phyloP scores from a whole-genome alignment of 169 alveolate genomes.

The Neospora caninum region DNA sequence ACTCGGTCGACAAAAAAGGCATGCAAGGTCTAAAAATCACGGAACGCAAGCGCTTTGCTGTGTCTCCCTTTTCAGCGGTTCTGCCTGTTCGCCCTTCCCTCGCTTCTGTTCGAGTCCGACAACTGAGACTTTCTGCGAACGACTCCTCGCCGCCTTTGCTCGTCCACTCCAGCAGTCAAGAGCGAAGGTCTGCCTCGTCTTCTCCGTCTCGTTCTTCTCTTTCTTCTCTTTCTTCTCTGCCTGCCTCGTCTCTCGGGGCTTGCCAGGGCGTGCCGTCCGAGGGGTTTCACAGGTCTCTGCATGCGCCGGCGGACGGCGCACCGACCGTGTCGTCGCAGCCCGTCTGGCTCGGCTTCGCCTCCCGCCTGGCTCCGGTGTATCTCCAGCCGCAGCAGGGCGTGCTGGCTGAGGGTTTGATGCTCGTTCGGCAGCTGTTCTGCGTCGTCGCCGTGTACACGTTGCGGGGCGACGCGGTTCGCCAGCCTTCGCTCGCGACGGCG shows the following conservation, averaged over 20 bases:
- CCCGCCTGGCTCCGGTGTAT: not conserved
- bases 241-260: not conserved
- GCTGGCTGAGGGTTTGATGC: not conserved
- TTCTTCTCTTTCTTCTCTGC: not conserved
- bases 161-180: not conserved
- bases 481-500: not conserved
- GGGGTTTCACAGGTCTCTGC: not conserved
- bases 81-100: constrained; percentile 7
- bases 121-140: not conserved
- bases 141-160: not conserved
- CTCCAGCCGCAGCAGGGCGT: not conserved
- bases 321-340: too few relatives aligned
- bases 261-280: not conserved
- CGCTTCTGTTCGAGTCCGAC: not conserved
- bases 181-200: not conserved
- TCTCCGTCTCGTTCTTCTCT: not conserved
- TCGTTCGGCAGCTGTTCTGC: not conserved
- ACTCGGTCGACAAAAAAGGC: too few relatives aligned
- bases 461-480: not conserved
- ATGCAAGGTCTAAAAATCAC: too few relatives aligned
- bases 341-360: not conserved
- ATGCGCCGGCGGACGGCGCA: too few relatives aligned
- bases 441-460: not conserved
- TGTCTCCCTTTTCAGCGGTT: not conserved
- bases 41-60: too few relatives aligned